These are phyloP conservation scores for Botrytis byssoidea DNA, from an alignment of 2,329 filamentous ascomycete species.

Conservation along the genomic window DNA sequence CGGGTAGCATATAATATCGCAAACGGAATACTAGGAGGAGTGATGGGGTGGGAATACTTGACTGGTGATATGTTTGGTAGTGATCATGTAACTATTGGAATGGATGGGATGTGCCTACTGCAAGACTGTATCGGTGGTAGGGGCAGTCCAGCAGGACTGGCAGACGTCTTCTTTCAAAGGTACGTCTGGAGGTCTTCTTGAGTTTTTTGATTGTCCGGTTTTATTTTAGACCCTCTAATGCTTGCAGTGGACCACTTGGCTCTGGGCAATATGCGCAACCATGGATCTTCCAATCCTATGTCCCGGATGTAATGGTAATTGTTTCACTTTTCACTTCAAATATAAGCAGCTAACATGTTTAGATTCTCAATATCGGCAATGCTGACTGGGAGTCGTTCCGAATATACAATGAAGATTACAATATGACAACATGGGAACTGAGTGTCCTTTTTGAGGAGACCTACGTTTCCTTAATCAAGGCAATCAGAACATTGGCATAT, in stretches of 20 bases:
- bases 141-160: constrained; percentile 34
- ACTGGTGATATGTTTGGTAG: constrained; percentile 41
- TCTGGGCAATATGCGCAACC: constrained; percentile 38
- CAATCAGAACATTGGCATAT: constrained; percentile 37
- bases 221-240: neutral
- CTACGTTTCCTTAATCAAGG: constrained; percentile 41
- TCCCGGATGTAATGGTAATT: constrained; percentile 40
- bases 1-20: constrained; percentile 18
- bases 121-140: constrained; percentile 39
- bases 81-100: constrained; percentile 39
- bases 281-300: constrained; percentile 41
- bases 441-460: constrained; percentile 38
- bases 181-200: constrained; percentile 29
- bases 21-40: constrained; percentile 29
- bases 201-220: neutral
- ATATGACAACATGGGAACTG: constrained; percentile 36
- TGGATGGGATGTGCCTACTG: constrained; percentile 41
- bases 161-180: constrained; percentile 36
- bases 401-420: constrained; percentile 35
- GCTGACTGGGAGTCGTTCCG: constrained; percentile 39
- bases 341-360: neutral
- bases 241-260: constrained; percentile 32
- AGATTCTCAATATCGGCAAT: constrained; percentile 40
- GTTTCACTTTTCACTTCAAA: neutral
- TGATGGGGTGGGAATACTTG: constrained; percentile 41